Percentiles rank a stretch among this genome's conserved stretches.
Evolutionary conservation across 768 basidiomycete genomes (phyloP).

Genomic region (Paxillus involutus): DNA sequence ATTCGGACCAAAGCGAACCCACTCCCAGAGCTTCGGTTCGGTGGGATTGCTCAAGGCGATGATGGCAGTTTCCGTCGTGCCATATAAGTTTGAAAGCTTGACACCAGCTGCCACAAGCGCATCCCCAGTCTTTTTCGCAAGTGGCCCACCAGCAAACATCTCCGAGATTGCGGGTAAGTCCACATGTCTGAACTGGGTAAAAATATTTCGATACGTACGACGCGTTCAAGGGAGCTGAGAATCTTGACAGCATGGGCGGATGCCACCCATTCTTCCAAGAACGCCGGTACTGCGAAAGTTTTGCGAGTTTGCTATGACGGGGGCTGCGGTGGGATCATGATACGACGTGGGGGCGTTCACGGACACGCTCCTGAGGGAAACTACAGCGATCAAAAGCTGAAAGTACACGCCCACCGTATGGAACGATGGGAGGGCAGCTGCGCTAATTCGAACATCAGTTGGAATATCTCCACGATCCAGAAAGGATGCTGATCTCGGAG

Average conservation of each 20-base stretch:
- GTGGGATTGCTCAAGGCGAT: slow-evolving; percentile 11
- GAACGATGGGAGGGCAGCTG: slow-evolving; percentile 21
- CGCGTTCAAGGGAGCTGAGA: slow-evolving; percentile 12
- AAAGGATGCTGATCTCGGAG: slow-evolving; percentile 5
- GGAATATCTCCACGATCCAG: slow-evolving; percentile 7
- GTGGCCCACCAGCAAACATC: slow-evolving; percentile 36
- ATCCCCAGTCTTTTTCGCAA: slow-evolving; percentile 37
- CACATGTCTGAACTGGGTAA: not conserved
- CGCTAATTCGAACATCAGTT: slow-evolving; percentile 1
- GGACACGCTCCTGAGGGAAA: slow-evolving; percentile 9
- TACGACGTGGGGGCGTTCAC: slow-evolving; percentile 21
- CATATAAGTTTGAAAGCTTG: slow-evolving; percentile 32
- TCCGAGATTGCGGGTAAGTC: slow-evolving; percentile 8
- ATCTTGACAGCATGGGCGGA: slow-evolving; percentile 16
- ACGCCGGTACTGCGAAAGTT: slow-evolving; percentile 20
- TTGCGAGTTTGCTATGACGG: slow-evolving; percentile 19
- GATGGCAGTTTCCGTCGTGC: slow-evolving; percentile 37
- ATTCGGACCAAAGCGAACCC: slow-evolving; percentile 25
- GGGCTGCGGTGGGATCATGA: slow-evolving; percentile 12
- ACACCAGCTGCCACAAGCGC: slow-evolving; percentile 35
- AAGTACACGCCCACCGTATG: slow-evolving; percentile 16
- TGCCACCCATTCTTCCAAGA: slow-evolving; percentile 24
- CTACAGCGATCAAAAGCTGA: slow-evolving; percentile 16
- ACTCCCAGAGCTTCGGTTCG: slow-evolving; percentile 36
- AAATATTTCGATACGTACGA: slow-evolving; percentile 15